Evolutionary conservation across 139 green algal species (phyloP).

Genomic region (Pleodorina starrii): DNA sequence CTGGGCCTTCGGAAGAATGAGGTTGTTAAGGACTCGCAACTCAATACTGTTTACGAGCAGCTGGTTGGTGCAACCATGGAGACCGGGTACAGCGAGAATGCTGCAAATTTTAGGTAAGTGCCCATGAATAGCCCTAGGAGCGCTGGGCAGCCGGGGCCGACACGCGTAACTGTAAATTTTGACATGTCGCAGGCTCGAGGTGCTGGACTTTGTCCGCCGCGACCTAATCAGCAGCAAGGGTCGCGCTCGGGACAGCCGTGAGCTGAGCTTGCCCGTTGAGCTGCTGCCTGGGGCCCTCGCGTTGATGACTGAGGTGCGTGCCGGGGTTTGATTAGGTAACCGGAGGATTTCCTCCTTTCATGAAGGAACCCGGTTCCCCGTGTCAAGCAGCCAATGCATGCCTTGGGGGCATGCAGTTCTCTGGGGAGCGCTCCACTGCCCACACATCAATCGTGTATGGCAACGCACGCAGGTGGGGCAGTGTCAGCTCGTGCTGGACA

Average conservation of each 20-base stretch:
- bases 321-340: no score
- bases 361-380: no score
- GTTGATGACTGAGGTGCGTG: conserved; percentile 75
- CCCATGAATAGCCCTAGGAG: no score
- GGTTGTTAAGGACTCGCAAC: conserved; percentile 56
- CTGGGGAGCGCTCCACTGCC: no score
- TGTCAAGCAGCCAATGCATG: no score
- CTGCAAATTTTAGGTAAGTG: not conserved
- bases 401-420: no score
- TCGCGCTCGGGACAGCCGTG: conserved; percentile 1
- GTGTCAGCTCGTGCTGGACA: conserved; percentile 4
- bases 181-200: conserved; percentile 54
- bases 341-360: no score
- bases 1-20: conserved; percentile 65
- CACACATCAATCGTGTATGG: no score
- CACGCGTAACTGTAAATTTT: no score
- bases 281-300: conserved; percentile 73
- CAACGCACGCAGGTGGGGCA: conserved; percentile 27
- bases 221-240: conserved; percentile 61
- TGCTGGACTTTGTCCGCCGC: conserved; percentile 66
- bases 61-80: conserved; percentile 52
- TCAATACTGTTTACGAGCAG: conserved; percentile 61
- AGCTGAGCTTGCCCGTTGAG: conserved; percentile 63
- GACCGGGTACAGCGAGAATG: conserved; percentile 65
- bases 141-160: no score